phyloP scores from a whole-genome alignment of 352 stramenopile genomes.

The Pythium insidiosum region DNA sequence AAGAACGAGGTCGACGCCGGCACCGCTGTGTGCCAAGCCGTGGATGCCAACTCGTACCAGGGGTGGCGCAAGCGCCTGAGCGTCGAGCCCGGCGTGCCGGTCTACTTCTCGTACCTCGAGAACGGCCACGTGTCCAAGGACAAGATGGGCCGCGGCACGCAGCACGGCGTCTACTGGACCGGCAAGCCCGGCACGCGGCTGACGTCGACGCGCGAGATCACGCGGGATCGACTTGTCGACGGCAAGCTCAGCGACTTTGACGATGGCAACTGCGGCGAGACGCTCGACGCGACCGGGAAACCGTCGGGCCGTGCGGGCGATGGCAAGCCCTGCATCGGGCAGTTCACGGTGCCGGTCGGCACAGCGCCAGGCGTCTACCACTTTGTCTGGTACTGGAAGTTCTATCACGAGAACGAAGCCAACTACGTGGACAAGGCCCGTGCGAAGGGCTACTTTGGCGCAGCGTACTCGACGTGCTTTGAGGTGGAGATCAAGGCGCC shows the following conservation, averaged over 20 bases:
- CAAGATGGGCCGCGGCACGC: conserved; percentile 50
- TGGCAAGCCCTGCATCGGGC: conserved; percentile 48
- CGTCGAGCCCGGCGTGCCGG: conserved; percentile 21
- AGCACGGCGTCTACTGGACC: conserved; percentile 64
- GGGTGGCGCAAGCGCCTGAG: conserved; percentile 48
- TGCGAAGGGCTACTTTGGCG: conserved; percentile 52
- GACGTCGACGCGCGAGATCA: conserved; percentile 39
- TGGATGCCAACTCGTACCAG: conserved; percentile 43
- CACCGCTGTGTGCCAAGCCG: conserved; percentile 30
- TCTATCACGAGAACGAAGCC: conserved; percentile 39
- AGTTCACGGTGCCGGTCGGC: conserved; percentile 34
- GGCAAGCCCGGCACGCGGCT: conserved; percentile 25
- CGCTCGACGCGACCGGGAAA: conserved; percentile 29
- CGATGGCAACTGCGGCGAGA: conserved; percentile 54
- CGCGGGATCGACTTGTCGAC: conserved; percentile 31
- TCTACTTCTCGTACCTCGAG: conserved; percentile 48
- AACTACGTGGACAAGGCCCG: conserved; percentile 40
- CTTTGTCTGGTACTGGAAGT: conserved; percentile 72
- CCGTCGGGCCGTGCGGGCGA: conserved; percentile 43
- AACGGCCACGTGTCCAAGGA: conserved; percentile 64
- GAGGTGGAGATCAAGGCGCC: conserved; percentile 39
- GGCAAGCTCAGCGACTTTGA: conserved; percentile 40
- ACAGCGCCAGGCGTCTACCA: conserved; percentile 44
- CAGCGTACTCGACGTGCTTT: conserved; percentile 62
- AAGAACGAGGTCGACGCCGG: conserved; percentile 51